Conservation (phyloP, 2,329 filamentous ascomycete species). For the Fonsecaea erecta region DNA sequence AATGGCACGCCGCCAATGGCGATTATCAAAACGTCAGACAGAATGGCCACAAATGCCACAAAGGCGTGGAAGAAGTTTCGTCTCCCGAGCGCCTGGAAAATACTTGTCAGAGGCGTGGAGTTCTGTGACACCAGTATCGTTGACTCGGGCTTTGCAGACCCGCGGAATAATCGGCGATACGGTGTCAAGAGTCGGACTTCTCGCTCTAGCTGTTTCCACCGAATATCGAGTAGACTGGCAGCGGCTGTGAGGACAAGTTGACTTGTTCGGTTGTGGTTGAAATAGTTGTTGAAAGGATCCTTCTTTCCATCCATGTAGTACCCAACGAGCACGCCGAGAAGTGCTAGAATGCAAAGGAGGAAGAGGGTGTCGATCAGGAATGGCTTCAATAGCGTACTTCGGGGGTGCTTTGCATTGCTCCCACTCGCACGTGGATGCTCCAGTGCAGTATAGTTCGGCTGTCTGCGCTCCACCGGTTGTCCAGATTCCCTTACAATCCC, state of each 20-base stretch:
- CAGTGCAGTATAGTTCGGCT: conserved; percentile 8
- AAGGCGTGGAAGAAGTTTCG: conserved; percentile 27
- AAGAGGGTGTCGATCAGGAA: conserved; percentile 21
- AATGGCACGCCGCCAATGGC: conserved; percentile 28
- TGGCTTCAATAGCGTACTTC: background rate
- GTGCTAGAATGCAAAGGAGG: conserved; percentile 18
- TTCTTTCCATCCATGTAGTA: conserved; percentile 24
- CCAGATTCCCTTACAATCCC: conserved; percentile 15
- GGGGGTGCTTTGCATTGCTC: background rate
- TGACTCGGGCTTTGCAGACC: conserved; percentile 9
- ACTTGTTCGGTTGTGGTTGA: conserved; percentile 23
- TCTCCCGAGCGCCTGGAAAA: conserved; percentile 19
- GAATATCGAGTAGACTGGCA: conserved; percentile 18
- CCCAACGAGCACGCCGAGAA: conserved; percentile 24
- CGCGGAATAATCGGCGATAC: conserved; percentile 21
- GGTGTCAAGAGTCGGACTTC: conserved; percentile 29
- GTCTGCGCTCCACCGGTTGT: background rate
- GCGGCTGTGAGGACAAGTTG: conserved; percentile 20
- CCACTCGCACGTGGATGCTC: background rate
- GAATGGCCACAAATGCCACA: conserved; percentile 23
- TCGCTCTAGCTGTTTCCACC: conserved; percentile 28
- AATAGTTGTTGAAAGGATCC: conserved; percentile 28
- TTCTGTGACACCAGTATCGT: conserved; percentile 20
- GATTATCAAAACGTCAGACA: conserved; percentile 32
- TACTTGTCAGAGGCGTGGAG: conserved; percentile 20